Conservation (phyloP, 1,139 yeast genomes). For the Suhomyces ambrosiae region DNA sequence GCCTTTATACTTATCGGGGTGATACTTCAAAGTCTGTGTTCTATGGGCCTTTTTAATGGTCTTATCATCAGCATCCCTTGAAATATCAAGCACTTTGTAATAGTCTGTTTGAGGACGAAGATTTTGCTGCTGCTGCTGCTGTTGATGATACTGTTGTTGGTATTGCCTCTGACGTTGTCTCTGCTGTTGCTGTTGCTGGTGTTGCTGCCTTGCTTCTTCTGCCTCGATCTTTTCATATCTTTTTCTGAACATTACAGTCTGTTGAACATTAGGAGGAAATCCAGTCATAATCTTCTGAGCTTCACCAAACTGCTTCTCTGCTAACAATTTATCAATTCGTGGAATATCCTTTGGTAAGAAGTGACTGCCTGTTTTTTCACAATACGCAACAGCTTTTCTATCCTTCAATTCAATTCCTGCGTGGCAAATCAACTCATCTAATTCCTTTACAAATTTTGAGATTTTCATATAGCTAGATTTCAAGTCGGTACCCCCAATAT, state of each 20-base stretch:
- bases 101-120: slow-evolving; percentile 66
- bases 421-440: slow-evolving; percentile 52
- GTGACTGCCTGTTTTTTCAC: slow-evolving; percentile 32
- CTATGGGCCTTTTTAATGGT: slow-evolving; percentile 84
- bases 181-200: slow-evolving; percentile 50
- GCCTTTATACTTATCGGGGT: slow-evolving; percentile 84
- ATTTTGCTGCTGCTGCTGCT: slow-evolving; percentile 41
- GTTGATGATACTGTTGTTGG: slow-evolving; percentile 46
- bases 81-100: slow-evolving; percentile 74
- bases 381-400: slow-evolving; percentile 34
- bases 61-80: slow-evolving; percentile 66
- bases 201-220: slow-evolving; percentile 38
- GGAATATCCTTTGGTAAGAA: slow-evolving; percentile 51
- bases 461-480: slow-evolving; percentile 1
- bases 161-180: slow-evolving; percentile 50
- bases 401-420: slow-evolving; percentile 38
- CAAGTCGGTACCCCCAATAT: slow-evolving; percentile 14
- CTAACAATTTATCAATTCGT: slow-evolving; percentile 45
- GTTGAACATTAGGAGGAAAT: slow-evolving; percentile 36
- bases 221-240: slow-evolving; percentile 31
- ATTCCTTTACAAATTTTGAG: slow-evolving; percentile 28
- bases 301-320: slow-evolving; percentile 41
- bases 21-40: slow-evolving; percentile 74
- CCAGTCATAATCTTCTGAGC: slow-evolving; percentile 39
- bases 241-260: slow-evolving; percentile 42